These are phyloP conservation scores for Parsonsia alboflavescens DNA, from an alignment of 257 asterid species.

Conservation along the genomic window DNA sequence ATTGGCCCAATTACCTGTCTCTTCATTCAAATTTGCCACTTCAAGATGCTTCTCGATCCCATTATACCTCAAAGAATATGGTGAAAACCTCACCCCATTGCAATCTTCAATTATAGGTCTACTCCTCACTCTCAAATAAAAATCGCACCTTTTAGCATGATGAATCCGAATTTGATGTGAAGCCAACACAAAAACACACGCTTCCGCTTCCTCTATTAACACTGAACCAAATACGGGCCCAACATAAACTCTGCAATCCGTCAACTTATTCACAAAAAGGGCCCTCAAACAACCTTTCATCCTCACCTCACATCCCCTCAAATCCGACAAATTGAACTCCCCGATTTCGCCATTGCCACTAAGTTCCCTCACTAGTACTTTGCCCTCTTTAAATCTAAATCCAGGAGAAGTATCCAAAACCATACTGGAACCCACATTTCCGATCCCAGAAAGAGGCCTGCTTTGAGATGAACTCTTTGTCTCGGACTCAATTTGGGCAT, in stretches of 20 bases:
- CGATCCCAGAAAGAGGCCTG: background rate
- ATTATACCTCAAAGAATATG: constrained; percentile 56
- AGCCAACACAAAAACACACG: constrained; percentile 62
- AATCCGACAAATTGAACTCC: constrained; percentile 59
- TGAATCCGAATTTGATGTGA: constrained; percentile 88
- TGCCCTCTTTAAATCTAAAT: constrained; percentile 46
- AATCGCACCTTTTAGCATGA: constrained; percentile 60
- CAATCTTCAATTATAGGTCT: constrained; percentile 90
- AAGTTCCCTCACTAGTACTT: constrained; percentile 51
- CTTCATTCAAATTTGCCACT: constrained; percentile 71
- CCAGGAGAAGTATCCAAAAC: constrained; percentile 47
- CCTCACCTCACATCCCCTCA: constrained; percentile 61
- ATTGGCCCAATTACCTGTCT: constrained; percentile 76
- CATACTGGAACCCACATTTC: constrained; percentile 24
- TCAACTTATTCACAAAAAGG: constrained; percentile 59
- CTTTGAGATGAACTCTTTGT: constrained; percentile 7
- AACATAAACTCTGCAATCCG: constrained; percentile 50
- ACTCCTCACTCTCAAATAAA: constrained; percentile 75
- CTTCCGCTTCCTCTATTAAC: constrained; percentile 68
- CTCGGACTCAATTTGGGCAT: constrained; percentile 17
- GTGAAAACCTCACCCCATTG: constrained; percentile 60
- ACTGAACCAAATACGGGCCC: constrained; percentile 63
- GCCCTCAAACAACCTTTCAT: constrained; percentile 73
- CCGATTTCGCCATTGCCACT: constrained; percentile 32
- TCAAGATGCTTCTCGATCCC: constrained; percentile 60